Conservation (phyloP, 2,329 filamentous ascomycete species). For the Endothia cerciana region DNA sequence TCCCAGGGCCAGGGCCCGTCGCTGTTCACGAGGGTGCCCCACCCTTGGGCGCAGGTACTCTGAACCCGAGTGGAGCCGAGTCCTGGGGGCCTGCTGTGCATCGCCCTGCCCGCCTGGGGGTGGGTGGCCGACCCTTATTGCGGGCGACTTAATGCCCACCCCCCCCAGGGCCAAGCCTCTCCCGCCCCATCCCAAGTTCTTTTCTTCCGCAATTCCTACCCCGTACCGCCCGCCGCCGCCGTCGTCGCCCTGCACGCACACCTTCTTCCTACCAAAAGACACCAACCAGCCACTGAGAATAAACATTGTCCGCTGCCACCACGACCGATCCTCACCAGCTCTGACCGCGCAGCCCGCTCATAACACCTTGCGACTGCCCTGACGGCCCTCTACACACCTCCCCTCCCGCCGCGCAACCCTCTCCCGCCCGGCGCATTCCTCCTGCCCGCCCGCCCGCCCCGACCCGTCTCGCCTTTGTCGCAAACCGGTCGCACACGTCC, state of each 20-base stretch:
- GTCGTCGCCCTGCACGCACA: slow-evolving; percentile 5
- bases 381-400: not conserved
- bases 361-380: slow-evolving; percentile 23
- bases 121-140: slow-evolving; percentile 4
- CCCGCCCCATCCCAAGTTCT: slow-evolving; percentile 28
- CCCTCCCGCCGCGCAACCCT: slow-evolving; percentile 22
- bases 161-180: slow-evolving; percentile 24
- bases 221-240: slow-evolving; percentile 16
- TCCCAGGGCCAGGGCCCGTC: not conserved
- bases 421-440: slow-evolving; percentile 27
- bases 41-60: slow-evolving; percentile 23
- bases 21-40: slow-evolving; percentile 7
- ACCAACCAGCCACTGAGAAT: slow-evolving; percentile 20
- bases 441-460: slow-evolving; percentile 5
- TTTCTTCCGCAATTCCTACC: slow-evolving; percentile 16
- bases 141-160: slow-evolving; percentile 27
- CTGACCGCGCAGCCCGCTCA: slow-evolving; percentile 19
- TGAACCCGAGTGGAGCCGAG: slow-evolving; percentile 9
- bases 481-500: no score
- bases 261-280: slow-evolving; percentile 6
- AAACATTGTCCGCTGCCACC: slow-evolving; percentile 16
- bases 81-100: no score
- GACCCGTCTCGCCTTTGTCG: slow-evolving; percentile 23
- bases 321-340: slow-evolving; percentile 20
- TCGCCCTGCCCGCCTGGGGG: not conserved